Base-by-base conservation (phyloP, 2,329 filamentous ascomycete genomes). In the Mycosphaerella arachidis region DNA sequence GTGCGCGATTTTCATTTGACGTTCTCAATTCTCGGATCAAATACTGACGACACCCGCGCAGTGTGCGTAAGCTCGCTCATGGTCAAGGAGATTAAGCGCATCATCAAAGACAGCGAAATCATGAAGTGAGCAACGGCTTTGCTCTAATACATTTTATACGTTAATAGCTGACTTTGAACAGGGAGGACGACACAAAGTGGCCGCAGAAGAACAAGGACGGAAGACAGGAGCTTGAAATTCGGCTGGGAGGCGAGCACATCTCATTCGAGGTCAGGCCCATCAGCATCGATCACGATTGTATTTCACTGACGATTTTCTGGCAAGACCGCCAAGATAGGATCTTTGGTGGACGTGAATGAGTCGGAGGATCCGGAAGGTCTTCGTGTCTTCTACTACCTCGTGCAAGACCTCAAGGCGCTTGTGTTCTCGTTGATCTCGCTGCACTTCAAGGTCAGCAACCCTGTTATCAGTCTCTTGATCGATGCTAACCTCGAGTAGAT, bases 201-300 rank as follows among this genome's bases (percentile, higher is more conserved):
- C 94, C 94, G 0, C 91, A 95, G 76, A 99, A 97, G 84, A 99
- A 99, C 80, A 97, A 97, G 79, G 94, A 99, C 70, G 94, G 94
- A 37, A 86, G 93, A 65, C 94, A 99, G 75, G 94, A 99, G 78
- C 82, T 99, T 52, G 94, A 99, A 76, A 97, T 99, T 60, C 85
- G 92, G 53, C 75, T 99, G 58, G 94, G 93, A 46, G 94, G 89
- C 70, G 94, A 99, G 65, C 93, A 97, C 75, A 97, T 99, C 68
- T 95, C 92, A 1, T 99, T 99, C 67, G 94, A 99, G 87, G 92
- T 92, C 76, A 63, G 81, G 70, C 9, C 10, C 29, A 29, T 24
- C 35, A 9, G 6, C 8, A 35, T 50, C 33, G 58, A 70, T 76
- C 37, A 6, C 6, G 46, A 51, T 5, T 1, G 24, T 24, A 24